phyloP scores from a whole-genome alignment of 257 asterid genomes.

The Fraxinus anomala region DNA sequence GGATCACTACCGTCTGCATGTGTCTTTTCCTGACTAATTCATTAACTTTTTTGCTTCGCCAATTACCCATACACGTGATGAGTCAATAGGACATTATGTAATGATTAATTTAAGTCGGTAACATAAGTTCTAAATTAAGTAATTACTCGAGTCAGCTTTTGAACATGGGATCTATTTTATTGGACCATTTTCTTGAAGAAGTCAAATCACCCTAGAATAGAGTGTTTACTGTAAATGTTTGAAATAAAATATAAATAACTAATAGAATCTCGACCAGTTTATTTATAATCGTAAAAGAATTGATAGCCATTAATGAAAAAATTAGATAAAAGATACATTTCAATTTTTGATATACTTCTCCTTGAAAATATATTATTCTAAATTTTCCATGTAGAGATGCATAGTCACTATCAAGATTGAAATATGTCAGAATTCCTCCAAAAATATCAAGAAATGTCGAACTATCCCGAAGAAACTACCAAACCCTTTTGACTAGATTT shows the following conservation, averaged over 20 bases:
- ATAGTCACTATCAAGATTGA: too few relatives aligned
- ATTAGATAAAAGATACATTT: too few relatives aligned
- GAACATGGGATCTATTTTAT: not conserved
- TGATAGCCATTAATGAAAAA: not conserved
- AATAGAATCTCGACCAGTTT: too few relatives aligned
- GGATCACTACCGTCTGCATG: not conserved
- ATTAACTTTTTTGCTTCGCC: too few relatives aligned
- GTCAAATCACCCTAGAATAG: not conserved
- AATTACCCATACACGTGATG: not conserved
- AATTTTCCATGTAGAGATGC: not conserved
- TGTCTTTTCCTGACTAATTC: not conserved
- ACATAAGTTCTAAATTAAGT: not conserved
- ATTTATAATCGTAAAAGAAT: too few relatives aligned
- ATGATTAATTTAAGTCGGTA: not conserved
- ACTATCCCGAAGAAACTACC: too few relatives aligned
- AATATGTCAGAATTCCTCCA: too few relatives aligned
- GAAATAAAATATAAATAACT: too few relatives aligned
- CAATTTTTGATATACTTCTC: too few relatives aligned
- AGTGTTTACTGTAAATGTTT: not conserved
- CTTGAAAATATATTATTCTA: not conserved
- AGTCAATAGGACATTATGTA: not conserved
- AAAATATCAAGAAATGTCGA: too few relatives aligned
- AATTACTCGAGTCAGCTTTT: not conserved
- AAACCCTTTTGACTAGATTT: too few relatives aligned
- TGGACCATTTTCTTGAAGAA: not conserved